Percentiles rank a stretch among this genome's conserved stretches.
Evolutionary conservation across 2,329 filamentous ascomycete genomes (phyloP).

Genomic region (Colletotrichum falcatum): DNA sequence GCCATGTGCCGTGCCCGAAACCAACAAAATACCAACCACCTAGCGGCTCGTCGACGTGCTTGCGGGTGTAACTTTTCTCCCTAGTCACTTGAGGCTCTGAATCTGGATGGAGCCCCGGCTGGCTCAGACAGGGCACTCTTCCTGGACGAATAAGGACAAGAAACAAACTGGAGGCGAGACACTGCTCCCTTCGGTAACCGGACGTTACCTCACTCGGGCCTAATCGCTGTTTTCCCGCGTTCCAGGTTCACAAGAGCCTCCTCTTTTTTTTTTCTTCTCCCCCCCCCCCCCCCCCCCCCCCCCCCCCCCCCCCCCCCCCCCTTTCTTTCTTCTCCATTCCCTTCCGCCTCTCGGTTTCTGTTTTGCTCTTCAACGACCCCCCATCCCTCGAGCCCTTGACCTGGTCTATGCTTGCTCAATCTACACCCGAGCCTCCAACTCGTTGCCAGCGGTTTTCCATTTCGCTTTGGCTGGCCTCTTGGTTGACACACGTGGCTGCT

Average conservation of each 20-base stretch:
- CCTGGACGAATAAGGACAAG: conserved; percentile 21
- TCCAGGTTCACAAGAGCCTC: conserved; percentile 35
- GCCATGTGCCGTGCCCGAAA: conserved; percentile 39
- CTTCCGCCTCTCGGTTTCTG: background rate
- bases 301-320: too few relatives aligned
- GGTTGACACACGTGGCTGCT: conserved; percentile 33
- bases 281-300: too few relatives aligned
- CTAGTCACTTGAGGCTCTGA: conserved; percentile 17
- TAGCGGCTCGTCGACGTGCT: conserved; percentile 33
- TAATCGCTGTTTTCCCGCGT: conserved; percentile 22
- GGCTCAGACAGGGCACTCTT: conserved; percentile 17
- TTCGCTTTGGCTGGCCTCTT: conserved; percentile 23
- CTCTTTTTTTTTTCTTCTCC: background rate
- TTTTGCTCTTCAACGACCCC: conserved; percentile 7
- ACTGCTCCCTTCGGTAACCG: conserved; percentile 32
- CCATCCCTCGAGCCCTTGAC: conserved; percentile 11
- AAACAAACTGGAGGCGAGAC: conserved; percentile 37
- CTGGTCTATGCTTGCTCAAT: conserved; percentile 29
- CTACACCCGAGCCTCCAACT: conserved; percentile 19
- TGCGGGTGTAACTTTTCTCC: conserved; percentile 10
- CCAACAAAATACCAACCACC: conserved; percentile 21
- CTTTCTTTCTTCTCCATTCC: background rate
- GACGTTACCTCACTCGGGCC: conserved; percentile 15
- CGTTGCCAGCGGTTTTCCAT: conserved; percentile 14
- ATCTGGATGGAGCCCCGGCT: conserved; percentile 14